These are phyloP conservation scores for Arachnomyces sp. DNA, from an alignment of 2,329 filamentous ascomycete genomes.

Conservation along the genomic window DNA sequence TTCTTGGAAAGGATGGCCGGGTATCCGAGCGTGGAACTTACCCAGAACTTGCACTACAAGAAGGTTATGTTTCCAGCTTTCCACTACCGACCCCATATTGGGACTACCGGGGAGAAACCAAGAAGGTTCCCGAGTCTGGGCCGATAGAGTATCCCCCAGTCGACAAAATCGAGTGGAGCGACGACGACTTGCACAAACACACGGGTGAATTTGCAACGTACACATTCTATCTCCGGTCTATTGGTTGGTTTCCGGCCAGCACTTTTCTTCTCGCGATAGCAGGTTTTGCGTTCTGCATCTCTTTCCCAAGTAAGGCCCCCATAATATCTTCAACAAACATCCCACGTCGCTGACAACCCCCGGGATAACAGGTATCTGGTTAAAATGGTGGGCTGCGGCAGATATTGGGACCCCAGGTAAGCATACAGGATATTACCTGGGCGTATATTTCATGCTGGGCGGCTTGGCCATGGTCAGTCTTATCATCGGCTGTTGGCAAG, in stretches of 20 bases:
- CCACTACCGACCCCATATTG: conserved; percentile 26
- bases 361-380: conserved; percentile 26
- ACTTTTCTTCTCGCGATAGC: conserved; percentile 31
- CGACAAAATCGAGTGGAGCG: too few relatives aligned
- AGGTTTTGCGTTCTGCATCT: conserved; percentile 33
- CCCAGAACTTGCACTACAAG: conserved; percentile 24
- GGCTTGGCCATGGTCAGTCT: conserved; percentile 29
- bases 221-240: conserved; percentile 30
- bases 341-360: too few relatives aligned
- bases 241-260: conserved; percentile 28
- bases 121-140: conserved; percentile 8
- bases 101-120: conserved; percentile 17
- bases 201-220: conserved; percentile 38
- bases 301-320: conserved; percentile 27
- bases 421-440: conserved; percentile 28
- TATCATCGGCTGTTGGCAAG: conserved; percentile 29
- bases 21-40: conserved; percentile 37
- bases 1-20: conserved; percentile 29
- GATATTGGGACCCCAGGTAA: conserved; percentile 28
- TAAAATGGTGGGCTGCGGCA: conserved; percentile 34
- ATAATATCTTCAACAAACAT: too few relatives aligned
- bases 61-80: conserved; percentile 36
- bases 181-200: conserved; percentile 11
- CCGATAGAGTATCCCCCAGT: not conserved
- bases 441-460: conserved; percentile 33